Percentiles rank a stretch among this genome's conserved stretches.
Evolutionary conservation across 805 yeast genomes (phyloP).

Genomic region (Scheffersomyces lignosus): DNA sequence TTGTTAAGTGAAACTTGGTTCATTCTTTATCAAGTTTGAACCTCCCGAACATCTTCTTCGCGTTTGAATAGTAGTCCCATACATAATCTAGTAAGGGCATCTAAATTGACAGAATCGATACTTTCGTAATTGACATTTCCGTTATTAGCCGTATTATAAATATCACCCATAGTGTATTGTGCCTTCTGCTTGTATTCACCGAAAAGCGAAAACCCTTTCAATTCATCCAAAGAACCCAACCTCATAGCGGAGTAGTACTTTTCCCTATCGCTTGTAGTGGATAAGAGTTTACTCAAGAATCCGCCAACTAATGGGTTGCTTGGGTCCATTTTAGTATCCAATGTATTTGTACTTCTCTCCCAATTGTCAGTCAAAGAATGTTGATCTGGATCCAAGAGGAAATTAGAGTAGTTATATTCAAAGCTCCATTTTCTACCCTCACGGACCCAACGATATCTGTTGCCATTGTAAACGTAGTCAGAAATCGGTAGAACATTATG

Average conservation of each 20-base stretch:
- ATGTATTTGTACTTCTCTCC: conserved; percentile 4
- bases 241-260: conserved; percentile 1
- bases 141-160: neutral
- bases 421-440: neutral
- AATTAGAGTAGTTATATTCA: conserved; percentile 1
- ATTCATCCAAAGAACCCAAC: neutral
- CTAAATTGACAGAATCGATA: neutral
- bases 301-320: neutral
- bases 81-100: conserved; percentile 5
- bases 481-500: conserved; percentile 8
- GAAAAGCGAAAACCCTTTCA: neutral
- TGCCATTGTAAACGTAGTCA: conserved; percentile 7
- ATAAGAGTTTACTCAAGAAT: neutral
- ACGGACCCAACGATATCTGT: conserved; percentile 7
- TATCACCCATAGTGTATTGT: neutral
- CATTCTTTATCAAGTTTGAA: neutral
- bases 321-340: conserved; percentile 12
- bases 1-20: no score
- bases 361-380: conserved; percentile 7
- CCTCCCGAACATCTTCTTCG: conserved; percentile 4
- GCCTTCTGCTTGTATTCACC: conserved; percentile 3
- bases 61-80: conserved; percentile 7
- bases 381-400: neutral
- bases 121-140: neutral
- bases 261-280: neutral